Evolutionary conservation across 2,329 filamentous ascomycete genomes (phyloP).

Genomic region (Cladosporium sp.): DNA sequence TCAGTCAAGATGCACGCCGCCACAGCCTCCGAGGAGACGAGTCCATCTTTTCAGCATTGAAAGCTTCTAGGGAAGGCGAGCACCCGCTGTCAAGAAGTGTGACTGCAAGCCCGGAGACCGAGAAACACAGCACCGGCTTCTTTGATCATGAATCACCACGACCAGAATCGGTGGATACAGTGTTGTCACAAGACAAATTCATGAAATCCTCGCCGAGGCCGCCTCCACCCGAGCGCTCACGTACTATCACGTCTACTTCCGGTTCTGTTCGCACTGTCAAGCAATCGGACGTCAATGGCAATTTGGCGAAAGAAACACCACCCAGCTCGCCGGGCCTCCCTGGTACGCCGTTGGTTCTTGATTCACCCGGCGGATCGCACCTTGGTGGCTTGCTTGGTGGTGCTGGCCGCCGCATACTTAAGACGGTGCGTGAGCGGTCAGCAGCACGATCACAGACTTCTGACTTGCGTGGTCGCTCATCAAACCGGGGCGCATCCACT

Average conservation of each 20-base stretch:
- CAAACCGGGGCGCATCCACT: slow-evolving; percentile 63
- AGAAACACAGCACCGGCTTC: slow-evolving; percentile 23
- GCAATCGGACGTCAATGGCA: slow-evolving; percentile 38
- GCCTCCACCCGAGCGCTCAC: slow-evolving; percentile 40
- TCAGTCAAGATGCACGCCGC: slow-evolving; percentile 57
- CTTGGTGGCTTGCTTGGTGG: slow-evolving; percentile 49
- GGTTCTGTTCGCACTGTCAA: slow-evolving; percentile 49
- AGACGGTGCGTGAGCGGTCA: slow-evolving; percentile 42
- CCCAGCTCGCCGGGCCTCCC: slow-evolving; percentile 45
- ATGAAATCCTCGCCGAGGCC: slow-evolving; percentile 27
- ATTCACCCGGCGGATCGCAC: slow-evolving; percentile 44
- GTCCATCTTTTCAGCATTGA: slow-evolving; percentile 52
- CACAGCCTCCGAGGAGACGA: slow-evolving; percentile 62
- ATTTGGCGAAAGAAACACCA: slow-evolving; percentile 35
- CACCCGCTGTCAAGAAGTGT: slow-evolving; percentile 76
- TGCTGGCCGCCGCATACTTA: slow-evolving; percentile 48
- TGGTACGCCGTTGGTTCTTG: slow-evolving; percentile 45
- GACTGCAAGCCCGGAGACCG: slow-evolving; percentile 63
- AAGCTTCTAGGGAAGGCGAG: slow-evolving; percentile 55
- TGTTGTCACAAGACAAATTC: not conserved
- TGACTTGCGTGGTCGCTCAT: slow-evolving; percentile 53
- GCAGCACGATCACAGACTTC: slow-evolving; percentile 26
- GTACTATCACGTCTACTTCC: slow-evolving; percentile 43
- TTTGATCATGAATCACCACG: slow-evolving; percentile 22
- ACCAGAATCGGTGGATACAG: slow-evolving; percentile 18